A percentile compares a stretch with the other conserved stretches of the same genome.
Evolutionary conservation across 768 basidiomycete genomes (phyloP).

Genomic region (Postia placenta): DNA sequence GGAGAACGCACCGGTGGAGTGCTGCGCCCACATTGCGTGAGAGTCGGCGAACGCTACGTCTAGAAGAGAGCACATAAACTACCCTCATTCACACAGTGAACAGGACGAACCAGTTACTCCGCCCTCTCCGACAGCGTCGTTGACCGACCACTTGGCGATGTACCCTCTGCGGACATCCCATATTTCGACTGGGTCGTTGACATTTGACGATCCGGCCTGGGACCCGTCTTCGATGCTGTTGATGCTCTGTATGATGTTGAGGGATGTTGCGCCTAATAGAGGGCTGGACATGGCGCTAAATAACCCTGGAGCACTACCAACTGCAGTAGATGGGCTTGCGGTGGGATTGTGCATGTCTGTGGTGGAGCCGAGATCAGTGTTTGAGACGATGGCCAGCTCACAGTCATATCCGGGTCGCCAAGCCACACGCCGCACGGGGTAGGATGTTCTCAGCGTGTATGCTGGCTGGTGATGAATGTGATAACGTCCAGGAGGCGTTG

Average conservation of each 20-base stretch:
- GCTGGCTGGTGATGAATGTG: constrained; percentile 59
- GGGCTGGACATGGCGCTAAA: constrained; percentile 16
- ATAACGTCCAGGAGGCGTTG: constrained; percentile 31
- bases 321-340: not conserved
- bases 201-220: constrained; percentile 7
- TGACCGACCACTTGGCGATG: constrained; percentile 79
- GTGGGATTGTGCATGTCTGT: constrained; percentile 14
- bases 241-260: constrained; percentile 6
- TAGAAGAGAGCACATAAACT: constrained; percentile 24
- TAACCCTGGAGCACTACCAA: constrained; percentile 3
- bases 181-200: constrained; percentile 64
- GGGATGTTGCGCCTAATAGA: constrained; percentile 3
- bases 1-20: constrained; percentile 70
- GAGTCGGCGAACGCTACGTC: constrained; percentile 68
- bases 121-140: constrained; percentile 59
- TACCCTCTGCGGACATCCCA: constrained; percentile 83
- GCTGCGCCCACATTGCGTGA: constrained; percentile 67
- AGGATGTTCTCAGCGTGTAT: constrained; percentile 70
- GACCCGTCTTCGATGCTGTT: constrained; percentile 6
- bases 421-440: constrained; percentile 62
- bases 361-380: constrained; percentile 43
- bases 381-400: constrained; percentile 70
- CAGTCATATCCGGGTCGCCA: constrained; percentile 79
- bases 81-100: not conserved
- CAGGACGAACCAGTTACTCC: constrained; percentile 59